Base-by-base conservation (phyloP, 78 protist species). In the Dictyostelium intermedium region DNA sequence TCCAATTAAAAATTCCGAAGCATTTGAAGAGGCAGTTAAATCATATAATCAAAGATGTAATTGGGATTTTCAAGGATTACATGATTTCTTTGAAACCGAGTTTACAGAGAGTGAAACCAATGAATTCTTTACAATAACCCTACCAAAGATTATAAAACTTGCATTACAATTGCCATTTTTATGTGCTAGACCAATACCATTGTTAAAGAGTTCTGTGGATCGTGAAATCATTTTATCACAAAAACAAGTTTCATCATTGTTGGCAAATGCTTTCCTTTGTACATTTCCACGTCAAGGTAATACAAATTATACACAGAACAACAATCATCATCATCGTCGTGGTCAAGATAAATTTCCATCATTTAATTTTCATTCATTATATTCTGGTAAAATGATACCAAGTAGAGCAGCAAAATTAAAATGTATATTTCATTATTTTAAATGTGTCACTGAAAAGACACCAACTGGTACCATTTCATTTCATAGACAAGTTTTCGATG, bases 181-280 rank as follows among this genome's bases (percentile, higher is more conserved):
- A 9, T 87, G 87, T 50, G 89, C 92, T 2, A 27, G 83, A 5
- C 96, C 96, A 39, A 86, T 94, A 10, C 91, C 92, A 14, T 76
- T 94, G 10, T 45, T 94, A 8, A 32, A 61, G 32, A 32, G 43
- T 18, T 30, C 60, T 1, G 87, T 74, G 1, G 96, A 94, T 39
- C 72, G 72, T 25, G 91, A 87, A 25, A 78, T 94, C 10, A 30
- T 78, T 5, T 37, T 94, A 20, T 85, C 96, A 18, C 96, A 94
- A 70, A 84, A 32, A 34, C 96, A 94, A 82, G 72, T 94, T 16
- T 69, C 96, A 30, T 86, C 91, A 0, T 47, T 94, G 10, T 37
- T 94, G 45, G 83, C 93, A 16, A 94, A 94, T 70, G 93, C 93
- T 27, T 82, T 94, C 27, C 91, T 94, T 16, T 94, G 96, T 47